phyloP scores from a whole-genome alignment of 129 eudicot species.

The Centrapalus pauciflorus region DNA sequence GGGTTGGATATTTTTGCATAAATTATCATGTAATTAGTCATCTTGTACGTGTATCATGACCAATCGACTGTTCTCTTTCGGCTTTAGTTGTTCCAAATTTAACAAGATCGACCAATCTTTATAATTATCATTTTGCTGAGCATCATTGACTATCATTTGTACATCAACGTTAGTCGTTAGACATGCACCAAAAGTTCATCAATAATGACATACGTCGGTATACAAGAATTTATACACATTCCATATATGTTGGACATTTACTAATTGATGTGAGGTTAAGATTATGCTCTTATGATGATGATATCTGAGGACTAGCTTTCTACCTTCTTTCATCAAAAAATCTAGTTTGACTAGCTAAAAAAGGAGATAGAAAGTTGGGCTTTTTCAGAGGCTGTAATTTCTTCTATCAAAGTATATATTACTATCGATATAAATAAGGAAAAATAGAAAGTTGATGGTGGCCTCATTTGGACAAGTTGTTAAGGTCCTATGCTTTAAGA shows the following conservation, averaged over 20 bases:
- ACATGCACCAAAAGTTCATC: not conserved
- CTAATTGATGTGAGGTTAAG: conserved; percentile 10
- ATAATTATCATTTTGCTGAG: not conserved
- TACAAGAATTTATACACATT: conserved; percentile 13
- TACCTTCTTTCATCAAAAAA: conserved; percentile 23
- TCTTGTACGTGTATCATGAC: too few species aligned
- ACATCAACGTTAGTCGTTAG: not conserved
- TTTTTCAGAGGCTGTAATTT: conserved; percentile 8
- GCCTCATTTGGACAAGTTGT: conserved; percentile 36
- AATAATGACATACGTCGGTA: not conserved
- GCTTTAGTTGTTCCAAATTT: not conserved
- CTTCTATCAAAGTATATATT: not conserved
- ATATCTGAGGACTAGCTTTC: conserved; percentile 24
- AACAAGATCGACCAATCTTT: not conserved
- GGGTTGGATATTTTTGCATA: conserved; percentile 28
- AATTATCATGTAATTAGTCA: conserved; percentile 5
- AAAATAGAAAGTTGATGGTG: conserved; percentile 21
- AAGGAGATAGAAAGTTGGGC: conserved; percentile 18
- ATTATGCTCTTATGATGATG: conserved; percentile 20
- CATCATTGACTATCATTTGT: not conserved
- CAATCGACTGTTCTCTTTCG: not conserved
- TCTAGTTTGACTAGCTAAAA: conserved; percentile 21
- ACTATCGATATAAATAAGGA: conserved; percentile 2
- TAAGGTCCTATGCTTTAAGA: conserved; percentile 29
- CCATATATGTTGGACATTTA: conserved; percentile 9